Evolutionary conservation across 163 green algal species (phyloP).

Genomic region (Scenedesmus sp.): DNA sequence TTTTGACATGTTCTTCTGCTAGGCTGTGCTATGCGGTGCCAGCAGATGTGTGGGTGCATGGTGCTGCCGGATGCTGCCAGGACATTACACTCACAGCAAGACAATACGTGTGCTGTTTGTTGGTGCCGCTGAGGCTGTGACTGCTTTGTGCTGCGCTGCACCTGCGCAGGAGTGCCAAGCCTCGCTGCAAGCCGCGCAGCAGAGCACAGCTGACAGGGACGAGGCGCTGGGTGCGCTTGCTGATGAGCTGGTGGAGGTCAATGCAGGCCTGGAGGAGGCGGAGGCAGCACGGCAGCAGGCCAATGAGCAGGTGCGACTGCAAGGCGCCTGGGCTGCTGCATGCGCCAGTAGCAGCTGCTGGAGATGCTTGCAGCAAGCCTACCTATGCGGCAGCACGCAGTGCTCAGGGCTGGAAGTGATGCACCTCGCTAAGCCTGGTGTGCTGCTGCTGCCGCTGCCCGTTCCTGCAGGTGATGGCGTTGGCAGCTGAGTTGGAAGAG

Average conservation of each 20-base stretch:
- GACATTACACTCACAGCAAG: background rate
- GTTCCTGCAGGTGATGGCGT: background rate
- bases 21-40: too few relatives aligned
- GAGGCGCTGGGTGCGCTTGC: slow-evolving; percentile 28
- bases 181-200: background rate
- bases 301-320: slow-evolving; percentile 44
- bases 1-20: too few relatives aligned
- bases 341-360: background rate
- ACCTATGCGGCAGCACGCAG: background rate
- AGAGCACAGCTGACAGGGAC: slow-evolving; percentile 24
- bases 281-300: background rate
- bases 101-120: too few relatives aligned
- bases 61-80: too few relatives aligned
- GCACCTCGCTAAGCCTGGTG: too few relatives aligned
- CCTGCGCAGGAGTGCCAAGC: slow-evolving; percentile 21
- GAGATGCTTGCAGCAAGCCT: background rate
- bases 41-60: too few relatives aligned
- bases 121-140: background rate
- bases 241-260: slow-evolving; percentile 46
- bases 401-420: too few relatives aligned
- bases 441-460: background rate
- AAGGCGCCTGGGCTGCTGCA: background rate
- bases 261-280: background rate
- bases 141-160: background rate
- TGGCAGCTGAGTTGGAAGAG: slow-evolving; percentile 30